Base-by-base conservation (phyloP, 768 basidiomycete species). In the Tricholoma flavovirens region DNA sequence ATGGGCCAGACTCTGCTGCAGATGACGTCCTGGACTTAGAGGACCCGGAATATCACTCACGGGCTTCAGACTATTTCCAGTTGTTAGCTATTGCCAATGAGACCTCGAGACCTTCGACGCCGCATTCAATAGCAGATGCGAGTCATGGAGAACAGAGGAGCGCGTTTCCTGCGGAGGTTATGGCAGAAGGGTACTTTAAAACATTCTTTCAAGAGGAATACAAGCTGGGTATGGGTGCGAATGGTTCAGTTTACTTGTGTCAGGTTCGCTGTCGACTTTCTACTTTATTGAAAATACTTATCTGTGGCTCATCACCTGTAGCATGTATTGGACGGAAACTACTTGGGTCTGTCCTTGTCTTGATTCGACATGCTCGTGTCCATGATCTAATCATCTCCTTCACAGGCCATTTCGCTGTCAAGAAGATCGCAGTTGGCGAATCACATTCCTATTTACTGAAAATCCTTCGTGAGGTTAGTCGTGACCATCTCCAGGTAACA, bases 351-450 rank as follows among this genome's bases (percentile, higher is more conserved):
- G 46, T 49, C 62, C 64, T 74, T 66, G 51, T 17, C 5, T 59
- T 24, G 52, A 21, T 54, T 33, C 36, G 22, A 17, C 10, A 14
- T 56, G 49, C 46, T 45, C 32, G 48, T 49, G 49, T 60, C 38
- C 38, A 26, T 26, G 35, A 56, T 42, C 29, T 54, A 32, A 55
- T 43, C 30, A 52, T 33, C 6, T 48, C 24, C 40, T 10, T 11
- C 48, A 21, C 60, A 82, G 90, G 90, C 26, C 87, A 86, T 61
- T 97, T 95, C 68, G 95, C 95, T 0, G 90, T 97, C 48, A 98
- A 98, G 75, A 98, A 97, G 69, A 93, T 98, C 19, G 93, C 96
- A 0, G 90, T 98, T 0, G 94, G 94, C 49, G 84, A 91, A 65
- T 95, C 92, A 0, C 89, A 93, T 61, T 78, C 85, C 2, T 95